Conservation (phyloP, 495 filamentous ascomycete species). For the Copromyces sp. region DNA sequence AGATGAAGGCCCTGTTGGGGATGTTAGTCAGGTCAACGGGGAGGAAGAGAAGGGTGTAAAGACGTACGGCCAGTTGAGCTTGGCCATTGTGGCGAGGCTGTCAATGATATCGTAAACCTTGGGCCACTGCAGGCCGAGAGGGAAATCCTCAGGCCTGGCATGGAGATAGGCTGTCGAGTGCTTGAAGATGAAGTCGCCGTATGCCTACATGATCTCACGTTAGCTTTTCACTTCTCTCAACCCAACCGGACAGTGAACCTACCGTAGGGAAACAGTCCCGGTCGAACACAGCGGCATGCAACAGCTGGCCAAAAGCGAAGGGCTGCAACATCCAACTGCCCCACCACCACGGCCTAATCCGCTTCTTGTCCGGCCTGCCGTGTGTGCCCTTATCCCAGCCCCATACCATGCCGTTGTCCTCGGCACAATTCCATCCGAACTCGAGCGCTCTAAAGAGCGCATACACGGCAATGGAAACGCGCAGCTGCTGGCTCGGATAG, state of each 20-base stretch:
- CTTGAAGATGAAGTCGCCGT: conserved; percentile 63
- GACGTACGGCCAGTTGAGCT: conserved; percentile 74
- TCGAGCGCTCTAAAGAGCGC: conserved; percentile 69
- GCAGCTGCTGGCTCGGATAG: conserved; percentile 64
- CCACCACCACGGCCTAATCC: conserved; percentile 69
- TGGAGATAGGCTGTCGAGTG: conserved; percentile 72
- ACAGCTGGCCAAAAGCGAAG: conserved; percentile 76
- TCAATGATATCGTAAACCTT: conserved; percentile 66
- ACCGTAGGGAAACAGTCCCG: conserved; percentile 68
- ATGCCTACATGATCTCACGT: conserved; percentile 27
- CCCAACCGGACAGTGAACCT: conserved; percentile 1
- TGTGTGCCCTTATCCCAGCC: conserved; percentile 33
- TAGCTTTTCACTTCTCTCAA: conserved; percentile 1
- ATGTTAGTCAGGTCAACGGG: conserved; percentile 24
- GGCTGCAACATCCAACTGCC: conserved; percentile 96
- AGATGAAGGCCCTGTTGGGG: conserved; percentile 49
- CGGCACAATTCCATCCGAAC: conserved; percentile 73
- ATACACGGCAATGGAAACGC: conserved; percentile 73
- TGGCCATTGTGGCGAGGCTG: conserved; percentile 67
- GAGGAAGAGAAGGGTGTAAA: background rate
- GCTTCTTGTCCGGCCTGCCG: conserved; percentile 26
- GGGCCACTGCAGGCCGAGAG: conserved; percentile 62
- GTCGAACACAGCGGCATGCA: conserved; percentile 90
- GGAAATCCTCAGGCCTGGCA: conserved; percentile 56
- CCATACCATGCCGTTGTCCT: conserved; percentile 71